Percentiles rank a stretch among this genome's conserved stretches.
Evolutionary conservation across 495 filamentous ascomycete species (phyloP).

Genomic region (Neurospora sp.): DNA sequence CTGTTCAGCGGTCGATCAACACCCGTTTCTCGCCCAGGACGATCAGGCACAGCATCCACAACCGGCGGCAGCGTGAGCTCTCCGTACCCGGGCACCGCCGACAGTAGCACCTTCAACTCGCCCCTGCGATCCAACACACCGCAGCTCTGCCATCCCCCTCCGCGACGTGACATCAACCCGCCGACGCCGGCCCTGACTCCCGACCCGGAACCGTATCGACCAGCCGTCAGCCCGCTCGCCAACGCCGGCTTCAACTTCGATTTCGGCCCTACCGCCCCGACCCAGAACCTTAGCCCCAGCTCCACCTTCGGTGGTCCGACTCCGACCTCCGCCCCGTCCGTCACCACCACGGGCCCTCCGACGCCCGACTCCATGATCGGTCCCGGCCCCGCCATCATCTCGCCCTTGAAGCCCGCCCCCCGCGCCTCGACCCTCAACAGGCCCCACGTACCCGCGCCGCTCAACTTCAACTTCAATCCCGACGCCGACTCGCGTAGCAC

Average conservation of each 20-base stretch:
- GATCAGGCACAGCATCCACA: neutral
- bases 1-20: slow-evolving; percentile 4
- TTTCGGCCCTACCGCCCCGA: slow-evolving; percentile 16
- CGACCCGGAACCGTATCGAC: neutral
- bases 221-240: slow-evolving; percentile 3
- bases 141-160: slow-evolving; percentile 11
- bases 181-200: slow-evolving; percentile 2
- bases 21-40: neutral
- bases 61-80: slow-evolving; percentile 1
- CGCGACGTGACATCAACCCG: neutral
- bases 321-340: slow-evolving; percentile 1
- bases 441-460: slow-evolving; percentile 13
- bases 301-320: no score
- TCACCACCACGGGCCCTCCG: neutral
- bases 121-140: slow-evolving; percentile 14
- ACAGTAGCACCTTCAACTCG: slow-evolving; percentile 6
- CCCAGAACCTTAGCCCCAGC: neutral
- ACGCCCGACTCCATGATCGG: neutral
- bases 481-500: slow-evolving; percentile 19
- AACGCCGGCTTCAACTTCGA: slow-evolving; percentile 24
- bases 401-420: neutral
- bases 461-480: slow-evolving; percentile 19
- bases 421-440: slow-evolving; percentile 5
- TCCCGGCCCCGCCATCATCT: neutral
- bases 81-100: slow-evolving; percentile 5